Conservation (phyloP, 352 stramenopile species). For the Phytophthora citricola region DNA sequence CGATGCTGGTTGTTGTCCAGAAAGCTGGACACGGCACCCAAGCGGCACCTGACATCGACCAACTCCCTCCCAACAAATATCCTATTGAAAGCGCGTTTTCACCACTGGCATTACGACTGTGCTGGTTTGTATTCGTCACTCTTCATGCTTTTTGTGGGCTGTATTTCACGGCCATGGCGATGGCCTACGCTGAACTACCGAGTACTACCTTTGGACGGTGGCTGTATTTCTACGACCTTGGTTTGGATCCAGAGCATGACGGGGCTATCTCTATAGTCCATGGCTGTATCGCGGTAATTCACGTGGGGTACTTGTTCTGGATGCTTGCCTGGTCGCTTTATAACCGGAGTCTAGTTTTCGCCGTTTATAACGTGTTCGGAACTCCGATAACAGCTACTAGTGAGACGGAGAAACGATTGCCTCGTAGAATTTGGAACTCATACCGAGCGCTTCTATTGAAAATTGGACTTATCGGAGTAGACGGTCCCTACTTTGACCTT, state of each 20-base stretch:
- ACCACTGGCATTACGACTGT: background rate
- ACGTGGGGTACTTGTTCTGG: slow-evolving; percentile 13
- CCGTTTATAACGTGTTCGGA: slow-evolving; percentile 11
- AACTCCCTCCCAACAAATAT: too few relatives aligned
- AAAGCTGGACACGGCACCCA: too few relatives aligned
- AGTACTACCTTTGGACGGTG: slow-evolving; percentile 6
- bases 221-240: slow-evolving; percentile 12
- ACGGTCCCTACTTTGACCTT: slow-evolving; percentile 28
- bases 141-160: slow-evolving; percentile 4
- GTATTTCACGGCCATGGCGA: slow-evolving; percentile 9
- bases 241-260: slow-evolving; percentile 9
- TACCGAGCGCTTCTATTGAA: slow-evolving; percentile 3
- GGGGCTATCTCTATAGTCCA: slow-evolving; percentile 6
- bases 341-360: slow-evolving; percentile 4
- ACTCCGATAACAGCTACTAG: background rate
- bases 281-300: slow-evolving; percentile 5
- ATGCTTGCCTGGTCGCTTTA: slow-evolving; percentile 24
- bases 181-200: slow-evolving; percentile 3
- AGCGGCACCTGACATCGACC: too few relatives aligned
- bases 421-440: background rate
- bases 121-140: slow-evolving; percentile 5
- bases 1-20: too few relatives aligned
- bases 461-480: slow-evolving; percentile 2
- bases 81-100: too few relatives aligned
- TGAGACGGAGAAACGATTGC: background rate